These are phyloP conservation scores for Boletus sp. DNA, from an alignment of 1,284 basidiomycete genomes.

Conservation along the genomic window DNA sequence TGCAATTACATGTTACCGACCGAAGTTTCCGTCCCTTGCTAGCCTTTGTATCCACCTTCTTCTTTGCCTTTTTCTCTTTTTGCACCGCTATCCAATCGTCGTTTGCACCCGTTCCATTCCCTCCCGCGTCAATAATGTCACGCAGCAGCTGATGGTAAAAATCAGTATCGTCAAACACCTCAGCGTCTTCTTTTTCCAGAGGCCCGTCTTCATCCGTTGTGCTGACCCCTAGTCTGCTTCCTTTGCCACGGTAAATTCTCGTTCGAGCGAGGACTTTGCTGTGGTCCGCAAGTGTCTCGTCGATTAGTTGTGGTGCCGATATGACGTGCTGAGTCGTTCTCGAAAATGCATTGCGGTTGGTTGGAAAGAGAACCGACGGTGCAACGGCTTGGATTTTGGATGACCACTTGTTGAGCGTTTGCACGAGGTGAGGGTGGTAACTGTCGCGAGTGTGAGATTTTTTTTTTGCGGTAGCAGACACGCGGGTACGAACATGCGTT, in stretches of 20 bases:
- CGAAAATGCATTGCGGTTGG: slow-evolving; percentile 64
- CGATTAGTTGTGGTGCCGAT: slow-evolving; percentile 68
- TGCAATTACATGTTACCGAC: slow-evolving; percentile 38
- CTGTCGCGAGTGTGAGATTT: slow-evolving; percentile 34
- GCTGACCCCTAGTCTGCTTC: slow-evolving; percentile 39
- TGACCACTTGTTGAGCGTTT: slow-evolving; percentile 88
- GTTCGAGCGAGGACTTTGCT: slow-evolving; percentile 59
- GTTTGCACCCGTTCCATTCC: slow-evolving; percentile 40
- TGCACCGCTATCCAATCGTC: slow-evolving; percentile 68
- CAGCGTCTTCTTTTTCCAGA: slow-evolving; percentile 42
- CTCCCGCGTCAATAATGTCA: slow-evolving; percentile 79
- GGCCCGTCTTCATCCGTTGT: slow-evolving; percentile 25
- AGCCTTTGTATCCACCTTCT: slow-evolving; percentile 89
- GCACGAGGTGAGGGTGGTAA: slow-evolving; percentile 67
- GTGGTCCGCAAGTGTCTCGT: slow-evolving; percentile 63
- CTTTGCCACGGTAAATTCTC: slow-evolving; percentile 49
- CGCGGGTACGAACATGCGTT: slow-evolving; percentile 49
- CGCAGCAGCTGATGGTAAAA: slow-evolving; percentile 89
- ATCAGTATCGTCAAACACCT: slow-evolving; percentile 84
- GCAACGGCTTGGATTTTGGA: slow-evolving; percentile 90
- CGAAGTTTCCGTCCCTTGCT: slow-evolving; percentile 87
- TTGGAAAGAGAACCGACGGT: slow-evolving; percentile 68
- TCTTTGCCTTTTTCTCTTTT: slow-evolving; percentile 70
- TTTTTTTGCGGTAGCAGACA: slow-evolving; percentile 1
- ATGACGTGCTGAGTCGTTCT: slow-evolving; percentile 50